phyloP scores from a whole-genome alignment of 306 rosid species.

The Sicyos edulis region DNA sequence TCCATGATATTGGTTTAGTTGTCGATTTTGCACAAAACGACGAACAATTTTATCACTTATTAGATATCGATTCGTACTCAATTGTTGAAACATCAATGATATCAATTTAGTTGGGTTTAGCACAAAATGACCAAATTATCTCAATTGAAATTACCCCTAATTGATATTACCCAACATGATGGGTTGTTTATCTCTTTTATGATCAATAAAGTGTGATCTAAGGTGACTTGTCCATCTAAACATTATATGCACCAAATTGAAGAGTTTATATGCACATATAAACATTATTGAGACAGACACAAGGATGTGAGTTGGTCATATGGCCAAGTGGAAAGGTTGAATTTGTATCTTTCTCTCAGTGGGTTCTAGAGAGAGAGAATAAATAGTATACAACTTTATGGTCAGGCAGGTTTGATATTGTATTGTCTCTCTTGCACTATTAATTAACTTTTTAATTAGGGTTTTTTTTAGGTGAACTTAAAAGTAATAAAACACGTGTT shows the following conservation, averaged over 20 bases:
- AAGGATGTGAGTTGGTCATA: not conserved
- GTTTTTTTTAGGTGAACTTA: not conserved
- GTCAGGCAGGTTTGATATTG: not conserved
- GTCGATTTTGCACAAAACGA: too few relatives aligned
- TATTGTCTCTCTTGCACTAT: not conserved
- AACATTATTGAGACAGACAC: not conserved
- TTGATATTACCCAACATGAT: too few relatives aligned
- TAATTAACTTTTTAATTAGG: not conserved
- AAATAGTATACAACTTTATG: not conserved
- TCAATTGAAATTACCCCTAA: too few relatives aligned
- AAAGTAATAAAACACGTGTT: not conserved
- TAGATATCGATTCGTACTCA: too few relatives aligned
- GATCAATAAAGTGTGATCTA: too few relatives aligned
- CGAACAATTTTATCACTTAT: too few relatives aligned
- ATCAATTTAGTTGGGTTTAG: too few relatives aligned
- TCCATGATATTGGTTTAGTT: too few relatives aligned
- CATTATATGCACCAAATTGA: not conserved
- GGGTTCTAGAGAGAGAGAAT: not conserved
- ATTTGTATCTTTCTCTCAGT: not conserved
- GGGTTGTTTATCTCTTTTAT: too few relatives aligned
- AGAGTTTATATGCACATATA: not conserved
- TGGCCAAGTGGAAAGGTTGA: not conserved
- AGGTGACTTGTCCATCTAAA: too few relatives aligned
- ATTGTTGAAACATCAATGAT: too few relatives aligned
- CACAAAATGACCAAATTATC: too few relatives aligned